phyloP scores from a whole-genome alignment of 257 asterid genomes.

The Catharanthus roseus region DNA sequence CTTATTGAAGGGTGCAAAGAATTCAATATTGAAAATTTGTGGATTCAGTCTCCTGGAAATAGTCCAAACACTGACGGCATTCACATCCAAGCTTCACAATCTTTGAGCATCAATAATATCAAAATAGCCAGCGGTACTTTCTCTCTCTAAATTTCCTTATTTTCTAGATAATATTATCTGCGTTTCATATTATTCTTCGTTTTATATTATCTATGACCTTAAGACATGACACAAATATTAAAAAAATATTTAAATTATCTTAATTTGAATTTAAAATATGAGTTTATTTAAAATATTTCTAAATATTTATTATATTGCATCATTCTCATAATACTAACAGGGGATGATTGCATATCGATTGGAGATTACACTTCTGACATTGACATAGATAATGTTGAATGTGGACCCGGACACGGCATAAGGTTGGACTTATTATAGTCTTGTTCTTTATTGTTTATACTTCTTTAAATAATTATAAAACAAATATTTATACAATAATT shows the following conservation, averaged over 20 bases:
- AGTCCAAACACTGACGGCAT: slow-evolving; percentile 84
- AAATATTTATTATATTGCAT: too few species aligned
- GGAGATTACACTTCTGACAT: slow-evolving; percentile 55
- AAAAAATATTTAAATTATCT: too few species aligned
- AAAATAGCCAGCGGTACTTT: slow-evolving; percentile 38
- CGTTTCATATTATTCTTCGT: too few species aligned
- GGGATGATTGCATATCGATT: slow-evolving; percentile 78
- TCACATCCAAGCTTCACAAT: slow-evolving; percentile 53
- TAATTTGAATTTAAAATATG: too few species aligned
- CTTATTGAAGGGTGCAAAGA: slow-evolving; percentile 30
- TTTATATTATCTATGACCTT: too few species aligned
- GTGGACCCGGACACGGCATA: slow-evolving; percentile 90
- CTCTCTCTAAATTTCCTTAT: too few species aligned
- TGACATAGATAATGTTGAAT: slow-evolving; percentile 32
- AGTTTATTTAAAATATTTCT: too few species aligned
- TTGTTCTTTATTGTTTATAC: neutral
- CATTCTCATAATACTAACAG: slow-evolving; percentile 17
- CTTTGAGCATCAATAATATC: slow-evolving; percentile 39
- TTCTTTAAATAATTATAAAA: too few species aligned
- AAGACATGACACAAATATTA: too few species aligned
- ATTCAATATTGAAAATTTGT: slow-evolving; percentile 35
- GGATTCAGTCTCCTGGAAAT: slow-evolving; percentile 48
- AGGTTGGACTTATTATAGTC: slow-evolving; percentile 35
- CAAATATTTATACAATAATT: too few species aligned
- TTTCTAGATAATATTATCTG: too few species aligned